Evolutionary conservation across 768 basidiomycete species (phyloP).

Genomic region (Leccinum rimulosum): DNA sequence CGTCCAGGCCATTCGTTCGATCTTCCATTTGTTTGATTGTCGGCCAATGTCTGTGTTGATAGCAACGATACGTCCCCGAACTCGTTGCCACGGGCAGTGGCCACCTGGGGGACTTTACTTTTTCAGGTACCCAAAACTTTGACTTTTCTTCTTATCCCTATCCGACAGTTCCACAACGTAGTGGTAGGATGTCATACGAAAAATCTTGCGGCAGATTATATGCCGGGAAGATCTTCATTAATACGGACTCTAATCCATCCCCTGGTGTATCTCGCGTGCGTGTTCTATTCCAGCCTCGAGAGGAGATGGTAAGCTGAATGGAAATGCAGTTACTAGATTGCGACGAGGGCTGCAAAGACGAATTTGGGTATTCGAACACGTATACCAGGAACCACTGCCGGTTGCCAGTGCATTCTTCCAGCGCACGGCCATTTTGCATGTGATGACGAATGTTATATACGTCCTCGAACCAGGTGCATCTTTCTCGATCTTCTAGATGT

Average conservation of each 20-base stretch:
- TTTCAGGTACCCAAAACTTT: slow-evolving; percentile 58
- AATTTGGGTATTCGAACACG: slow-evolving; percentile 71
- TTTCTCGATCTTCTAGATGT: no score
- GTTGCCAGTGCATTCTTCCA: no score
- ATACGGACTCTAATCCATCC: slow-evolving; percentile 80
- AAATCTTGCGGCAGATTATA: slow-evolving; percentile 41
- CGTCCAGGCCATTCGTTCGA: not conserved
- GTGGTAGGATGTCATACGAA: slow-evolving; percentile 55
- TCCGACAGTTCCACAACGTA: slow-evolving; percentile 65
- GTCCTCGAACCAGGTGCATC: no score
- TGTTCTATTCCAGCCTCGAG: slow-evolving; percentile 6
- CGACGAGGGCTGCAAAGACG: slow-evolving; percentile 54
- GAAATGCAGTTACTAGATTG: slow-evolving; percentile 48
- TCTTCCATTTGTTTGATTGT: slow-evolving; percentile 5
- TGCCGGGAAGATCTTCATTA: slow-evolving; percentile 64
- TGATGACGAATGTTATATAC: no score
- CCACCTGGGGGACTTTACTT: slow-evolving; percentile 72
- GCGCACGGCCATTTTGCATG: no score
- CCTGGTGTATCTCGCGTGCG: slow-evolving; percentile 79
- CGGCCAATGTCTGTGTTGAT: not conserved
- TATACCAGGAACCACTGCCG: slow-evolving; percentile 50
- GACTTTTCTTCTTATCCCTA: slow-evolving; percentile 39
- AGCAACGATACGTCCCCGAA: slow-evolving; percentile 77
- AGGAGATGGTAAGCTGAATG: slow-evolving; percentile 4
- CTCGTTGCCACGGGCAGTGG: slow-evolving; percentile 83